phyloP scores from a whole-genome alignment of 2,329 filamentous ascomycete genomes.

The Colletotrichum noveboracense region DNA sequence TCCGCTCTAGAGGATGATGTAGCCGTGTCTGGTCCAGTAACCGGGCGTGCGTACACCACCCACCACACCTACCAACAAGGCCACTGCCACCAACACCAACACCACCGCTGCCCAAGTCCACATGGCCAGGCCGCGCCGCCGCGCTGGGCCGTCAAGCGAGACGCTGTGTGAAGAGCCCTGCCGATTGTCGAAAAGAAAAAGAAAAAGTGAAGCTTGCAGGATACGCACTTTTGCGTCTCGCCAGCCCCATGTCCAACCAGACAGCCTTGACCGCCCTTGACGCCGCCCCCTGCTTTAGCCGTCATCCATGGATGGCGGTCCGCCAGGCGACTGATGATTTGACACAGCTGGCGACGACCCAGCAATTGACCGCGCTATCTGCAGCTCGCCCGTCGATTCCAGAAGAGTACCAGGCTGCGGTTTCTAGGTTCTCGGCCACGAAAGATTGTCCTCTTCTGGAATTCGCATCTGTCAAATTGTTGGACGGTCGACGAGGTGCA shows the following conservation, averaged over 20 bases:
- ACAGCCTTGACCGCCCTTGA: background rate
- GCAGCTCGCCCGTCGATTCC: background rate
- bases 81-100: background rate
- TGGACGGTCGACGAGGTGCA: background rate
- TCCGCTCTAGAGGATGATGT: slow-evolving; percentile 9
- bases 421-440: background rate
- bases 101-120: slow-evolving; percentile 1
- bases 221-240: background rate
- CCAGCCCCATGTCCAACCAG: slow-evolving; percentile 1
- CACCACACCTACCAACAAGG: background rate
- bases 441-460: background rate
- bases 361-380: background rate
- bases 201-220: slow-evolving; percentile 12
- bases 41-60: slow-evolving; percentile 14
- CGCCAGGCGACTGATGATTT: background rate
- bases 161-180: background rate
- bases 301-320: background rate
- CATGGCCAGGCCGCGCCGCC: background rate
- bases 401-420: background rate
- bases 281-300: background rate
- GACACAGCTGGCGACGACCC: background rate
- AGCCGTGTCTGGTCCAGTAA: slow-evolving; percentile 15
- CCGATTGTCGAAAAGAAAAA: slow-evolving; percentile 3
- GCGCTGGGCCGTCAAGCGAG: background rate
- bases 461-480: background rate